phyloP scores from a whole-genome alignment of 148 eudicot species.

The Mesembryanthemum crystallinum region DNA sequence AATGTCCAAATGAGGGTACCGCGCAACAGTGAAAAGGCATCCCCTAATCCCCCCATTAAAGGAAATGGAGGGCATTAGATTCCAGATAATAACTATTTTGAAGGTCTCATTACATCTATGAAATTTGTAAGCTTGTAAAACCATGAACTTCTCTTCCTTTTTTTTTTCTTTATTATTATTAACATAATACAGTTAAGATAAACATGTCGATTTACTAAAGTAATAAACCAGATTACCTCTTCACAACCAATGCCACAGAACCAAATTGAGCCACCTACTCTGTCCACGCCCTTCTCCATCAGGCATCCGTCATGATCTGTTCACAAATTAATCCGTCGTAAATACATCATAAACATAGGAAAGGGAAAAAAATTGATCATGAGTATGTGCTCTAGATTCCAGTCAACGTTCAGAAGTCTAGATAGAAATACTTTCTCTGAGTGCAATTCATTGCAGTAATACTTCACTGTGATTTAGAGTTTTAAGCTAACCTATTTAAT shows the following conservation, averaged over 20 bases:
- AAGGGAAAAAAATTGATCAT: not conserved
- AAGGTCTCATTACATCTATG: not conserved
- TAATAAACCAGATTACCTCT: slow-evolving; percentile 44
- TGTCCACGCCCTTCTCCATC: slow-evolving; percentile 31
- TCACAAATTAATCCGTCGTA: slow-evolving; percentile 24
- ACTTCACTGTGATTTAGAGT: not conserved
- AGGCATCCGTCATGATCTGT: slow-evolving; percentile 78
- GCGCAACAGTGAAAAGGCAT: not conserved
- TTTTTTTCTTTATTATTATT: too few relatives aligned
- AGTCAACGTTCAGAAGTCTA: not conserved
- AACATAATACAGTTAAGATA: too few relatives aligned
- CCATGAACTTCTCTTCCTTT: not conserved
- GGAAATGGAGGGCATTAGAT: not conserved
- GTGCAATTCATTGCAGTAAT: not conserved
- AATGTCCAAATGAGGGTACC: not conserved
- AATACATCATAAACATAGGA: not conserved
- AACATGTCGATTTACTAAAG: not conserved
- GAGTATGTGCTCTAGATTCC: not conserved
- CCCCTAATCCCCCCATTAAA: not conserved
- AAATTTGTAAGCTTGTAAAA: not conserved
- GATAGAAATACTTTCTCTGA: not conserved
- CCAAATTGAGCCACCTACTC: slow-evolving; percentile 47
- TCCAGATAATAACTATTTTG: not conserved
- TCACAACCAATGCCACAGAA: slow-evolving; percentile 76
- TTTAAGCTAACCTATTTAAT: not conserved